Evolutionary conservation across 495 filamentous ascomycete genomes (phyloP).

Genomic region (Neurospora sp.): DNA sequence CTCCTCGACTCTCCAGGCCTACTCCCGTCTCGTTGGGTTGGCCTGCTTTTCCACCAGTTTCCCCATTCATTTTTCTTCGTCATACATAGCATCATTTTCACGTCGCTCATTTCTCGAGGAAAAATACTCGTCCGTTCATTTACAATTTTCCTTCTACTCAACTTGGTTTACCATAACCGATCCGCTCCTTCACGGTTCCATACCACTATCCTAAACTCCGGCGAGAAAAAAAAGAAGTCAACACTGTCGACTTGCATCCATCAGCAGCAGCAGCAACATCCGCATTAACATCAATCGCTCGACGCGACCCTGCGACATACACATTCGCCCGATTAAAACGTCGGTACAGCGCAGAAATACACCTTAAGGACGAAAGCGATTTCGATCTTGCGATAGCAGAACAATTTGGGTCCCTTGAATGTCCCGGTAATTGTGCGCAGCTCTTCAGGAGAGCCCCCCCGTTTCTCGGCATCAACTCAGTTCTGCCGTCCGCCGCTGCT

Average conservation of each 20-base stretch:
- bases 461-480: constrained; percentile 3
- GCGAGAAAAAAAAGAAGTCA: neutral
- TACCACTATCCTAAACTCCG: neutral
- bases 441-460: constrained; percentile 23
- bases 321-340: neutral
- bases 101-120: constrained; percentile 22
- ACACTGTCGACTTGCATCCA: constrained; percentile 1
- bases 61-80: constrained; percentile 10
- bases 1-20: constrained; percentile 3
- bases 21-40: neutral
- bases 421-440: constrained; percentile 22
- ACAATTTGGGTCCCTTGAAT: constrained; percentile 16
- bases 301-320: constrained; percentile 4
- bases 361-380: neutral
- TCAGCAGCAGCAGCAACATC: neutral
- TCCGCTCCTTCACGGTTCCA: neutral
- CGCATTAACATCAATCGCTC: constrained; percentile 6
- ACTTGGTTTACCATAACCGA: neutral
- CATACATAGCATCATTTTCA: constrained; percentile 20
- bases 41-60: constrained; percentile 3
- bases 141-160: constrained; percentile 6
- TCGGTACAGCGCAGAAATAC: neutral
- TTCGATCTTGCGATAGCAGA: neutral
- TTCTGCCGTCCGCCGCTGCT: constrained; percentile 2
- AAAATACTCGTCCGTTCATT: constrained; percentile 26